Evolutionary conservation across 1,284 basidiomycete genomes (phyloP), one percentile per base, ranked within the genome.

Genomic region (Tylopilus sp.): DNA sequence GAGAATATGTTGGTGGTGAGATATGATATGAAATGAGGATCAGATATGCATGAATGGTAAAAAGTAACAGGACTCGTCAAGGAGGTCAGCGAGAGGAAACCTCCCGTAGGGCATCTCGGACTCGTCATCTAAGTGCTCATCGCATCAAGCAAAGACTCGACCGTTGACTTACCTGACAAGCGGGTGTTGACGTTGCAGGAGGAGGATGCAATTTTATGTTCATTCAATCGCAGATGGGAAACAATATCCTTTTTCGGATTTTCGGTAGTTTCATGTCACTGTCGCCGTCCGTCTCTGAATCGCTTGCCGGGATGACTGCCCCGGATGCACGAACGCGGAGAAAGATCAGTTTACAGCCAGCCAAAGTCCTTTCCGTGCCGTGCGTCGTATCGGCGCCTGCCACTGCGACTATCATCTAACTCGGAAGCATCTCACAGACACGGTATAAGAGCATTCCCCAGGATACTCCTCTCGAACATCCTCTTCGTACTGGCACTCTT

Each of bases 21-120:
- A 61, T 52, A 52, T 51, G 48, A 51, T 43, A 56, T 26, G 39
- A 37, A 40, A 56, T 26, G 39, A 37, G 41, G 61, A 69, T 91
- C 88, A 91, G 88, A 73, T 77, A 84, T 76, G 86, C 88, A 91
- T 91, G 88, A 91, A 91, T 91, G 88, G 88, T 85, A 85, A 74
- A 74, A 66, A 67, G 71, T 73, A 62, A 65, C 68, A 63, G 60
- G 73, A 74, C 62, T 89, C 88, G 79, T 89, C 88, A 85, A 61
- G 55, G 72, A 65, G 58, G 62, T 60, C 59, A 59, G 59, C 65
- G 67, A 62, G 74, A 78, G 82, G 80, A 81, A 83, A 78, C 83
- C 82, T 76, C 73, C 71, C 63, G 62, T 59, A 60, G 59, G 62
- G 63, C 65, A 59, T 61, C 71, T 91, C 88, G 74, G 88, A 91